Evolutionary conservation across 2,329 filamentous ascomycete species (phyloP), one percentile per base, ranked within the genome.

Genomic region (Botryotinia convoluta): DNA sequence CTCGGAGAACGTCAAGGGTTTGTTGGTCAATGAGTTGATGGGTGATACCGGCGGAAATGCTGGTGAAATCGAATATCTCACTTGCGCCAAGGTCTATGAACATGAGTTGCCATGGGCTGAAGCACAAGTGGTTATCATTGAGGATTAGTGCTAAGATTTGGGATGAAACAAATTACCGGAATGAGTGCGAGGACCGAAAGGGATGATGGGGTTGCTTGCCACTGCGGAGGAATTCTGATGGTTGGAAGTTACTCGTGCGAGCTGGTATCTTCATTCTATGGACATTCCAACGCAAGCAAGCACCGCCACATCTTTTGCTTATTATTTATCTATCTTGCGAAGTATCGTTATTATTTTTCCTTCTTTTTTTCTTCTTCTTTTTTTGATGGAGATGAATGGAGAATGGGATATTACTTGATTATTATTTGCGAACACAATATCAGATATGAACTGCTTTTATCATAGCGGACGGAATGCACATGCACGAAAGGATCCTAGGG

Each of bases 11-110:
- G 78, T 80, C 0, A n/a, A 60, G 20, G 35, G 35, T 12, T 29
- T 80, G 37, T 68, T 75, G 37, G 68, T 35, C 18, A 79, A 79
- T 42, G 68, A 76, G 22, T 77, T 74, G n/a, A 75, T 77, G 76
- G 68, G 78, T 20, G 42, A 74, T n/a, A 54, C 74, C 20, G 72
- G 42, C 14, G 35, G 45, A 20, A 42, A n/a, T n/a, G 72, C 76
- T 12, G 68, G n/a, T 2, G 74, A 65, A 4, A 75, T 80, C 54
- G 39, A 22, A 22, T 75, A 80, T 62, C 72, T 80, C 10, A 79
- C 77, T 42, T 80, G 79, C 73, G 75, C 69, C 10, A 72, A 74
- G 7, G 62, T 80, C 16, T 72, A 63, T 32, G 45, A 76, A 4
- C 9, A 74, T 39, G 78, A 80, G 44, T 57, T 78, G 42, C 78